Percentiles rank a stretch among this genome's conserved stretches.
Evolutionary conservation across 2,329 filamentous ascomycete species (phyloP).

Genomic region (Aspergillus vadensis): DNA sequence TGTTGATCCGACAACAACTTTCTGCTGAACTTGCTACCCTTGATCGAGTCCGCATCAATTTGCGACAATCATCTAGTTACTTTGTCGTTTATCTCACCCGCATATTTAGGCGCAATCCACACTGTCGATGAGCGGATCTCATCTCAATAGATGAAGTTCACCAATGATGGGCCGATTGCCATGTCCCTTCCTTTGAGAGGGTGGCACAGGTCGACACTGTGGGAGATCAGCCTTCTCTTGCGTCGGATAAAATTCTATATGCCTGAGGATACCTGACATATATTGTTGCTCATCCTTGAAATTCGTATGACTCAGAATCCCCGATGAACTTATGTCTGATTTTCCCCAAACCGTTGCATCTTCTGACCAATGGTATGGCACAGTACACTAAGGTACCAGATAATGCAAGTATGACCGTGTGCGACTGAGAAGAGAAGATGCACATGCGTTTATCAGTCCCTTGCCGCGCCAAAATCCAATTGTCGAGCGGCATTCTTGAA

Average conservation of each 20-base stretch:
- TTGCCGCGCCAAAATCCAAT: slow-evolving; percentile 68
- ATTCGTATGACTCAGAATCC: not conserved
- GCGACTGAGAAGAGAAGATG: not conserved
- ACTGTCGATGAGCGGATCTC: not conserved
- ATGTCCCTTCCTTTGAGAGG: not conserved
- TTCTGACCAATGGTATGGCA: not conserved
- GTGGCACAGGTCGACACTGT: not conserved
- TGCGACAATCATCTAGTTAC: not conserved
- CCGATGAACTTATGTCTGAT: not conserved
- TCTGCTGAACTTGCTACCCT: not conserved
- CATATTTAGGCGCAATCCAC: not conserved
- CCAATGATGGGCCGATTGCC: not conserved
- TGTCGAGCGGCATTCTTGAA: slow-evolving; percentile 77
- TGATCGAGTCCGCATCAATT: not conserved
- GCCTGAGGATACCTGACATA: not conserved
- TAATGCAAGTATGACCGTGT: not conserved
- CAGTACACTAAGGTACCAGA: not conserved
- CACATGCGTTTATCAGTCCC: not conserved
- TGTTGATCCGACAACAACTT: not conserved
- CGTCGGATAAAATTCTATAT: not conserved
- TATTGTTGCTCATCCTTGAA: not conserved
- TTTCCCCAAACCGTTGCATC: not conserved
- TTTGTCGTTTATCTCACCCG: not conserved
- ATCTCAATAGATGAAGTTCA: not conserved
- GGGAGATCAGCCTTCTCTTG: not conserved